Evolutionary conservation across 2,329 filamentous ascomycete genomes (phyloP), one percentile per base, ranked within the genome.

Genomic region (Parafenestella ontariensis): DNA sequence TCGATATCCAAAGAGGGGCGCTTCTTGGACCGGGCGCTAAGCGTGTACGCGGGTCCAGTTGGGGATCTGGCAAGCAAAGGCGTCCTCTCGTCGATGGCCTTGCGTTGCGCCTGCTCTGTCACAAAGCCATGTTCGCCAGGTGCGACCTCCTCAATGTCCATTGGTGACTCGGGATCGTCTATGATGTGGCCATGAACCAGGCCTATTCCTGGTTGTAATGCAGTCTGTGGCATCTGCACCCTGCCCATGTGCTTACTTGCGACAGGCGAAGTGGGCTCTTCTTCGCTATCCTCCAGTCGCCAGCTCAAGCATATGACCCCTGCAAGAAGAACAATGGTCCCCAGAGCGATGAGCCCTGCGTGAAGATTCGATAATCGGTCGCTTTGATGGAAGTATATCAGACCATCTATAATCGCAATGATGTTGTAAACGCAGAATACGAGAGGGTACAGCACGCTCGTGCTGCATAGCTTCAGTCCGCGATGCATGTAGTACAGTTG

Each of bases 351-450:
- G 53, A 96, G 84, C 33, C 87, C 86, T 15, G 90, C 94, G 69
- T 91, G 88, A 2, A 95, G 77, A 0, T 87, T 82, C 15, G 88
- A 87, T 59, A 99, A 86, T 51, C 90, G 84, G 61, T 92, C 89
- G 48, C 89, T 90, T 77, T 99, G 95, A 66, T 89, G 85, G 79
- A 98, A 99, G 78, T 98, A 99, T 68, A 99, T 96, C 64, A 99
- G 83, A 28, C 95, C 95, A 77, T 99, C 95, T 64, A 98, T 82
- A 65, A 99, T 99, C 62, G 95, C 95, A 70, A 98, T 93, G 70
- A 99, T 96, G 82, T 99, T 99, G 83, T 98, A 99, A 61, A 98
- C 87, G 82, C 95, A 99, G 78, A 99, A 99, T 34, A 98, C 93
- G 66, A 98, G 88, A 5, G 95, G 95, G 76, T 99, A 99, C 64